Base-by-base conservation (phyloP, 140 eudicot genomes). In the Flaveria floridana region DNA sequence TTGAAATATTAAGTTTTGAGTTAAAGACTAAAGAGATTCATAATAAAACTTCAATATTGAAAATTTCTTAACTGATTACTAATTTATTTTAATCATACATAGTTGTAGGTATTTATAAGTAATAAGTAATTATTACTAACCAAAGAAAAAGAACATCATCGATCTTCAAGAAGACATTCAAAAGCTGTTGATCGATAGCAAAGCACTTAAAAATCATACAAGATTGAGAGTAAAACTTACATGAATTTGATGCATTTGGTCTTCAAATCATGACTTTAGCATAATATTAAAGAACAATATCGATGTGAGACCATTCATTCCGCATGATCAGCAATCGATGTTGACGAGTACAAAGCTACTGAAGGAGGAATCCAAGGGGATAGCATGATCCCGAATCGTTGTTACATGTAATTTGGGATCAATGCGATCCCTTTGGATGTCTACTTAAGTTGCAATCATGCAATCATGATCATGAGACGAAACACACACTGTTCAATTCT, bases 391-490 rank as follows among this genome's bases (percentile, higher is more conserved):
- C 88, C 71, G 80, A 79, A 19, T 52, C 7, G 26, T 55, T 5
- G n/a, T 23, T 59, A 34, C 55, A 3, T 9, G 51, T 21, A 61
- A 66, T 44, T 68, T 70, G 72, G 89, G 89, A 88, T 85, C 87
- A 88, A 88, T 86, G 97, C 97, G 93, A 86, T 89, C 86, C 97
- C 97, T 79, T 86, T 80, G 91, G 96, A 89, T 87, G 83, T 81
- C 70, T 89, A 86, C 96, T 82, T 71, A 71, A 89, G 95, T 82
- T 83, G 86, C 93, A 79, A 65, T 75, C 71, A 26, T 48, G 62
- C n/a, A 61, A 83, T 82, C 51, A 72, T 66, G 74, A 19, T 34
- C 63, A 53, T 75, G 72, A 37, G 52, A 14, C 20, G 23, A 73
- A 20, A 41, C 41, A 73, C 71, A 47, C 61, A 9, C 47, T 26